Evolutionary conservation across 192 early-diverging fungal genomes (phyloP).

Genomic region (Coemansia sp.): DNA sequence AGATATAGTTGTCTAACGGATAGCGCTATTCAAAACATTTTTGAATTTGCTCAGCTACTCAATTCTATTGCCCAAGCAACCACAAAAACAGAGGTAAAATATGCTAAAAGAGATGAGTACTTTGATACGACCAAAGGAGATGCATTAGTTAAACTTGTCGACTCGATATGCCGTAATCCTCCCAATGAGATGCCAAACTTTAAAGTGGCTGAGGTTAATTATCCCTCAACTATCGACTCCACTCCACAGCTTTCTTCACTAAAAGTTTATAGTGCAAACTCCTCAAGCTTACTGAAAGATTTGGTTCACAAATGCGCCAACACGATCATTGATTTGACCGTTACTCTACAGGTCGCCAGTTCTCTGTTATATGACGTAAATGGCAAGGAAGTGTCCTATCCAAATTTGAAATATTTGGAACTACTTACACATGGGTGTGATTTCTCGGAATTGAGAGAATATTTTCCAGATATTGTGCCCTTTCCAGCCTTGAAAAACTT

Average conservation of each 20-base stretch:
- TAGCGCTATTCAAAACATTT: not conserved
- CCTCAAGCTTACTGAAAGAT: not conserved
- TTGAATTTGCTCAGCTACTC: not conserved
- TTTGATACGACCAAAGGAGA: not conserved
- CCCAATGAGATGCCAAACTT: not conserved
- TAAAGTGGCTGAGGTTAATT: too few relatives aligned
- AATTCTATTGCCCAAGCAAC: not conserved
- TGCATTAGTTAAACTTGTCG: not conserved
- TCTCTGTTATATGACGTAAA: not conserved
- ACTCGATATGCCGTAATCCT: not conserved
- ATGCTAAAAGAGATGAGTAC: not conserved
- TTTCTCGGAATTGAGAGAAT: not conserved
- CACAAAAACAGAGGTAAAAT: not conserved
- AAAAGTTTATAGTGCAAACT: not conserved
- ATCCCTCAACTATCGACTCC: not conserved
- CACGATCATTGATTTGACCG: not conserved
- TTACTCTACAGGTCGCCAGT: not conserved
- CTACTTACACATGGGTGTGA: not conserved
- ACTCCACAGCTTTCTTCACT: not conserved
- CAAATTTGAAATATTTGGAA: not conserved
- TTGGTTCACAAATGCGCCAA: not conserved
- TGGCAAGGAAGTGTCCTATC: not conserved
- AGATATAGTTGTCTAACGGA: not conserved
- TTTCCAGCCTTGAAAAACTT: slow-evolving; percentile 1
- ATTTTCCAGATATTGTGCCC: not conserved